Evolutionary conservation across 2,329 filamentous ascomycete genomes (phyloP).

Genomic region (Neofusicoccum cordaticola): DNA sequence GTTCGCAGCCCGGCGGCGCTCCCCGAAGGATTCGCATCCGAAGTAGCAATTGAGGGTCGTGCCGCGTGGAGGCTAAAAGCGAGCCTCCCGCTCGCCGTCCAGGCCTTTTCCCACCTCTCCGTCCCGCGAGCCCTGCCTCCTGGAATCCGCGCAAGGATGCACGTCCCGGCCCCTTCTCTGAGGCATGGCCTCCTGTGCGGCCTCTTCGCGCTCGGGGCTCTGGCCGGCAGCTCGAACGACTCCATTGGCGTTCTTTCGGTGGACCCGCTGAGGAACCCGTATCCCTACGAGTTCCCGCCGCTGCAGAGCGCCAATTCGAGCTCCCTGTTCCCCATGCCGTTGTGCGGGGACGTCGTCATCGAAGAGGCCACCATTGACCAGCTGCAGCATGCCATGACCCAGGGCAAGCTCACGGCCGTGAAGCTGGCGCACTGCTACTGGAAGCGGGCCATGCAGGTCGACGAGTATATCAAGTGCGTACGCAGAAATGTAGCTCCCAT

Average conservation of each 20-base stretch:
- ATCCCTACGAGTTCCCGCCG: slow-evolving; percentile 36
- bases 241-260: background rate
- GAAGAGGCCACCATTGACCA: slow-evolving; percentile 70
- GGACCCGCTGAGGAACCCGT: slow-evolving; percentile 24
- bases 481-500: background rate
- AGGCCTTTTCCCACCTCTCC: too few species aligned
- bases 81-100: too few species aligned
- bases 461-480: slow-evolving; percentile 32
- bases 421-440: slow-evolving; percentile 43
- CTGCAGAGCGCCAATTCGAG: background rate
- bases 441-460: slow-evolving; percentile 58
- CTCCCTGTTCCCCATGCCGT: slow-evolving; percentile 60
- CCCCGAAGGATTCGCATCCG: too few species aligned
- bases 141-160: background rate
- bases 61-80: too few species aligned
- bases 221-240: background rate
- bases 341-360: slow-evolving; percentile 59
- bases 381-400: slow-evolving; percentile 58
- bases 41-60: too few species aligned
- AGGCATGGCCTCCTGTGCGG: background rate
- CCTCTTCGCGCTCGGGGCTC: background rate
- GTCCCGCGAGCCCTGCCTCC: too few species aligned
- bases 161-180: background rate
- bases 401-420: slow-evolving; percentile 52
- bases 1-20: too few species aligned